Conservation (phyloP, 352 stramenopile genomes). For the Pythium rishiriense region DNA sequence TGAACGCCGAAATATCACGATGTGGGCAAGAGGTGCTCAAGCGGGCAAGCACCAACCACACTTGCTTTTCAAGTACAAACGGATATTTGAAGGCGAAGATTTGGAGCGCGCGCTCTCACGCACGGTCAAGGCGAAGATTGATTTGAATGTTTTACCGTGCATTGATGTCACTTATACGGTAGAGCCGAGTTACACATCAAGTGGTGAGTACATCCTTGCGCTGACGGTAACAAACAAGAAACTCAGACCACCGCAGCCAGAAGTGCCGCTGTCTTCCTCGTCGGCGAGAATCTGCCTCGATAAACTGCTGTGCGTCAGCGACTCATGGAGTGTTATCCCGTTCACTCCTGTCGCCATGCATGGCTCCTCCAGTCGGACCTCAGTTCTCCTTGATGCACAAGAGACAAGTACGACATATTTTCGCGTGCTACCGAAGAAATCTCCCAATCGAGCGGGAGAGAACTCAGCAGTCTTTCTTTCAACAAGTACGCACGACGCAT, state of each 20-base stretch:
- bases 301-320: conserved; percentile 61
- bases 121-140: conserved; percentile 58
- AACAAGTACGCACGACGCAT: not conserved
- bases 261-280: not conserved
- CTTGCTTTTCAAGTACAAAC: conserved; percentile 74
- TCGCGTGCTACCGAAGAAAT: conserved; percentile 42
- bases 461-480: not conserved
- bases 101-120: conserved; percentile 25
- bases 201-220: conserved; percentile 73
- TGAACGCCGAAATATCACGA: conserved; percentile 44
- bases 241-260: conserved; percentile 28
- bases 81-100: conserved; percentile 27
- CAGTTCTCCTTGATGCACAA: conserved; percentile 44
- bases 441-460: not conserved
- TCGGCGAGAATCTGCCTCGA: conserved; percentile 48
- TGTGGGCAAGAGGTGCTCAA: conserved; percentile 51
- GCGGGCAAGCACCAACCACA: conserved; percentile 47
- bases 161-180: conserved; percentile 67
- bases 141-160: conserved; percentile 57
- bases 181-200: conserved; percentile 61
- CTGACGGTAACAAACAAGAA: conserved; percentile 64
- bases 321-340: conserved; percentile 54
- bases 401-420: conserved; percentile 84
- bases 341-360: conserved; percentile 26
- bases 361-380: not conserved